Percentiles rank a stretch among this genome's conserved stretches.
Conservation (phyloP, 495 filamentous ascomycete species). For the Neurospora tetraspora region DNA sequence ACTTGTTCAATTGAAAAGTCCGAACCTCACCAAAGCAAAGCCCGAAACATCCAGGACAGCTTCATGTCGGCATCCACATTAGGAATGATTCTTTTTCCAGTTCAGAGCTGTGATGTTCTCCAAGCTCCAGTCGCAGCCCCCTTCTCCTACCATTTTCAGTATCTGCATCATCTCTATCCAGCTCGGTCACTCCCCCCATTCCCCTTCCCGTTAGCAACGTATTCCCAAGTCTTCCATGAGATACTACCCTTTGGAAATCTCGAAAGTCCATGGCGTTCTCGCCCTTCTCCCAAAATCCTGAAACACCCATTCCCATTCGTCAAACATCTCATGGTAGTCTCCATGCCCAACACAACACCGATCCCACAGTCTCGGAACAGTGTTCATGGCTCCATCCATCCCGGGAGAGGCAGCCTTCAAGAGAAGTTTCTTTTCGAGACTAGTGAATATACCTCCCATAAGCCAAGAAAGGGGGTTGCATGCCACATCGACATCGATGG, state of each 20-base stretch:
- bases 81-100: not conserved
- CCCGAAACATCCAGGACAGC: not conserved
- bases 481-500: not conserved
- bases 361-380: conserved; percentile 9
- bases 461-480: not conserved
- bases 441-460: not conserved
- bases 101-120: not conserved
- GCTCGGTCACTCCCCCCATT: not conserved
- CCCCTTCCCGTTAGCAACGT: not conserved
- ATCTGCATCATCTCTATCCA: not conserved
- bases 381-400: not conserved
- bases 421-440: not conserved
- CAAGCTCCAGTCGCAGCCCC: not conserved
- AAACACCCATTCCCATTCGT: too few relatives aligned
- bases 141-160: not conserved
- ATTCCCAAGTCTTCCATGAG: not conserved
- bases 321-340: too few relatives aligned
- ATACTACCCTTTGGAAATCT: not conserved
- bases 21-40: not conserved
- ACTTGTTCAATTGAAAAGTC: not conserved
- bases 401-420: not conserved
- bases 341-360: conserved; percentile 1
- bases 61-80: not conserved
- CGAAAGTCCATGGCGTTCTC: not conserved
- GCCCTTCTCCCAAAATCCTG: not conserved